phyloP scores from a whole-genome alignment of 768 basidiomycete genomes.

The Pulveroboletus sp. region DNA sequence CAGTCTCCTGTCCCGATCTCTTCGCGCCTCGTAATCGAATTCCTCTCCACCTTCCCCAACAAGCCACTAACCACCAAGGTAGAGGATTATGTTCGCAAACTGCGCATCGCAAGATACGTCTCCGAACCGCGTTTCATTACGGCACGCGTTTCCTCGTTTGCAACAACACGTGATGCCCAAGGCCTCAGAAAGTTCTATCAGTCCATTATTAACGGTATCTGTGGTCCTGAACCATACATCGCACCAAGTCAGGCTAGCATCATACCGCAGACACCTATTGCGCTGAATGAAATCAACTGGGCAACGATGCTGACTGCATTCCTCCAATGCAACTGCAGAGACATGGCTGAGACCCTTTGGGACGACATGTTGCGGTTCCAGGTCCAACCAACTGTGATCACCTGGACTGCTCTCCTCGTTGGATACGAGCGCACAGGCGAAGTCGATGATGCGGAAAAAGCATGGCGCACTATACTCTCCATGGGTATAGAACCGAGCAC shows the following conservation, averaged over 20 bases:
- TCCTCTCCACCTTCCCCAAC: slow-evolving; percentile 40
- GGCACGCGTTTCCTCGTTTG: slow-evolving; percentile 48
- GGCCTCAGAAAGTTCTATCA: slow-evolving; percentile 49
- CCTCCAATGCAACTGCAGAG: slow-evolving; percentile 49
- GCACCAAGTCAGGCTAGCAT: slow-evolving; percentile 39
- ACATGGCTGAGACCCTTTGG: slow-evolving; percentile 67
- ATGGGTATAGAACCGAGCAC: slow-evolving; percentile 57
- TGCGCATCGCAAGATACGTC: slow-evolving; percentile 52
- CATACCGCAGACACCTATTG: slow-evolving; percentile 40
- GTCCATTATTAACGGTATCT: slow-evolving; percentile 48
- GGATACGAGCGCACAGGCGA: slow-evolving; percentile 54
- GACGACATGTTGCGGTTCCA: slow-evolving; percentile 54
- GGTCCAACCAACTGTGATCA: slow-evolving; percentile 48
- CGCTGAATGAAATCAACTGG: slow-evolving; percentile 61
- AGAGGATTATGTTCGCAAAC: slow-evolving; percentile 42
- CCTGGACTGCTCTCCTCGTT: slow-evolving; percentile 74
- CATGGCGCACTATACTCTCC: slow-evolving; percentile 65
- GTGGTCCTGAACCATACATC: slow-evolving; percentile 52
- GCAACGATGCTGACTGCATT: slow-evolving; percentile 65
- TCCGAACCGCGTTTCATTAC: slow-evolving; percentile 48
- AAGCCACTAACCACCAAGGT: slow-evolving; percentile 41
- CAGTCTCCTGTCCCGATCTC: slow-evolving; percentile 37
- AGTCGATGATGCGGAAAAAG: slow-evolving; percentile 49
- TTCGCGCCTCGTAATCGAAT: slow-evolving; percentile 32
- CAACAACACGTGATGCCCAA: slow-evolving; percentile 29